These are phyloP conservation scores for Chalciporus pseudorubinellus DNA, from an alignment of 768 basidiomycete genomes.

Conservation along the genomic window DNA sequence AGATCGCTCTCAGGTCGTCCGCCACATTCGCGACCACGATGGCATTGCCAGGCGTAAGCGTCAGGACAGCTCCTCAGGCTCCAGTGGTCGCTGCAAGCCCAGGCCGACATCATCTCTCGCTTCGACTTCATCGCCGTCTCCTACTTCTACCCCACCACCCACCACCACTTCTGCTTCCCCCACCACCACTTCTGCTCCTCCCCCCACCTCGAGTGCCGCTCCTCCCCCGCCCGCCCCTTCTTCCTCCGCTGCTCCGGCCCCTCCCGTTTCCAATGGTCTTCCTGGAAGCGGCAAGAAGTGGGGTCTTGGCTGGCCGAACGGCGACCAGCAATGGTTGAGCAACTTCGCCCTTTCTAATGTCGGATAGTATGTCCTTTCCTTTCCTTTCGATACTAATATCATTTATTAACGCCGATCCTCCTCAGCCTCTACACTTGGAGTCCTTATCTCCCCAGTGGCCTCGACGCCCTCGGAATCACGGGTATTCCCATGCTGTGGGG, in stretches of 20 bases:
- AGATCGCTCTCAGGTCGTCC: constrained; percentile 37
- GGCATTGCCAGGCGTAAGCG: constrained; percentile 50
- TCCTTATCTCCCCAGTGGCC: constrained; percentile 37
- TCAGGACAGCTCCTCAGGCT: constrained; percentile 30
- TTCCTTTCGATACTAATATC: background rate
- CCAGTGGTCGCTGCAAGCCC: constrained; percentile 55
- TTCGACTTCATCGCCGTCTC: constrained; percentile 11
- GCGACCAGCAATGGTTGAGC: constrained; percentile 41
- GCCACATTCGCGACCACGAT: constrained; percentile 46
- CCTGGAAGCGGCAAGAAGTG: constrained; percentile 40
- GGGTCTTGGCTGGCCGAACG: constrained; percentile 64
- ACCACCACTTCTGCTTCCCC: constrained; percentile 7
- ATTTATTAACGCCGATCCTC: background rate
- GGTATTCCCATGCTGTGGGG: constrained; percentile 75
- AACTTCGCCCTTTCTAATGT: constrained; percentile 46
- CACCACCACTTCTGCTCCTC: constrained; percentile 7
- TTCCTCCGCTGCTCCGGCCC: constrained; percentile 5
- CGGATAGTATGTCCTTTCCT: constrained; percentile 35
- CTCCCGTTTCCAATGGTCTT: background rate
- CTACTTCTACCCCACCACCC: constrained; percentile 8
- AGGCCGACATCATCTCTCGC: constrained; percentile 36
- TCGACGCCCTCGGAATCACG: constrained; percentile 39
- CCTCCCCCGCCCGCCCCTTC: constrained; percentile 10
- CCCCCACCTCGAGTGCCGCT: background rate
- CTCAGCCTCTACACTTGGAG: constrained; percentile 66